Conservation (phyloP, 331 rosid species). For the Pyracantha coccinea region DNA sequence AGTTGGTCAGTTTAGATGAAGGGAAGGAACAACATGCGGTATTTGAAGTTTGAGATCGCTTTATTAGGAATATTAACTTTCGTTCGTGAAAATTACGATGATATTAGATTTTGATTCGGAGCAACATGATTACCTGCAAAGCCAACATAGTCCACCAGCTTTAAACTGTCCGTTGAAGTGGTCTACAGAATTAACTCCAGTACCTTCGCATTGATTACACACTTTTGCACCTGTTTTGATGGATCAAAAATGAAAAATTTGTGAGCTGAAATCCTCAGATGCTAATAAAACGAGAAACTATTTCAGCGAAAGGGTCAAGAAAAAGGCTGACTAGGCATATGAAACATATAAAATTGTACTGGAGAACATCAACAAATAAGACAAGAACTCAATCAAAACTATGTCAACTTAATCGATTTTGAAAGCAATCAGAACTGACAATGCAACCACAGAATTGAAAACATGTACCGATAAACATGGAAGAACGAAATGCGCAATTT, state of each 20-base stretch:
- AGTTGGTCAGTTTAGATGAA: neutral
- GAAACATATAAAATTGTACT: neutral
- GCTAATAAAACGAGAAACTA: neutral
- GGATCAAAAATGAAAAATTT: neutral
- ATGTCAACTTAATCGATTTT: neutral
- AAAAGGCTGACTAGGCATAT: neutral
- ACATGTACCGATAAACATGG: neutral
- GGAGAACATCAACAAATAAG: neutral
- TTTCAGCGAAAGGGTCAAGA: neutral
- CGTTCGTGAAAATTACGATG: neutral
- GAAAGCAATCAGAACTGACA: neutral
- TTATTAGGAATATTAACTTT: neutral
- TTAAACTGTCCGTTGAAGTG: slow-evolving; percentile 90
- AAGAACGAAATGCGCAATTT: neutral
- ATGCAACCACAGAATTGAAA: neutral
- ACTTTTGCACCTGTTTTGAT: slow-evolving; percentile 49
- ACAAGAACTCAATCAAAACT: neutral
- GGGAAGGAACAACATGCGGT: neutral
- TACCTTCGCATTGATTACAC: slow-evolving; percentile 78
- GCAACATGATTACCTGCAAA: slow-evolving; percentile 70
- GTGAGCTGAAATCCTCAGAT: slow-evolving; percentile 7
- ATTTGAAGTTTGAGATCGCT: neutral
- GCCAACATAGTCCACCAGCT: slow-evolving; percentile 93
- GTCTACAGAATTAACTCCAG: slow-evolving; percentile 81
- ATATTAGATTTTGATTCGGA: neutral